Evolutionary conservation across 768 basidiomycete genomes (phyloP).

Genomic region (Kondoa subrosea): DNA sequence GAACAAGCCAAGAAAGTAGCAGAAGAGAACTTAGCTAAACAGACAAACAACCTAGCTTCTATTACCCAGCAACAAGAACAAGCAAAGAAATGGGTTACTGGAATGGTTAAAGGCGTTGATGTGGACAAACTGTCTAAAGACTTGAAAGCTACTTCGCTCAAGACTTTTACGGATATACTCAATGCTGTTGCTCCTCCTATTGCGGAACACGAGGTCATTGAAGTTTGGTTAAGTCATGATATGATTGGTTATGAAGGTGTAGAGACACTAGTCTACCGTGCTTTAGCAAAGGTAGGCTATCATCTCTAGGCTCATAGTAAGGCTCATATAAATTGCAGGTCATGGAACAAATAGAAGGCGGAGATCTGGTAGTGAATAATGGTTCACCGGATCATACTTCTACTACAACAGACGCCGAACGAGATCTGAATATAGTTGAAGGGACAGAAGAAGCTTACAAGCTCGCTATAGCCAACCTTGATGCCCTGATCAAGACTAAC

Average conservation of each 20-base stretch:
- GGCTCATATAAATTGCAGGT: conserved; percentile 39
- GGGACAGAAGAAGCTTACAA: conserved; percentile 69
- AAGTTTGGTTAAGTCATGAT: conserved; percentile 87
- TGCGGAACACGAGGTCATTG: conserved; percentile 92
- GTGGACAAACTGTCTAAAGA: conserved; percentile 81
- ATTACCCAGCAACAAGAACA: conserved; percentile 39
- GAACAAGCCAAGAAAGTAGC: conserved; percentile 83
- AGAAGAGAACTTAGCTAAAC: conserved; percentile 51
- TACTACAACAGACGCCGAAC: conserved; percentile 29
- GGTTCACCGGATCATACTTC: conserved; percentile 49
- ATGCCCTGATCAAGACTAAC: conserved; percentile 23
- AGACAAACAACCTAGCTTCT: conserved; percentile 28
- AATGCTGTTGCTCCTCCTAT: conserved; percentile 97
- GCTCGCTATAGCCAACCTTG: conserved; percentile 51
- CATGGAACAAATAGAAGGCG: conserved; percentile 86
- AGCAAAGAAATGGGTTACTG: conserved; percentile 69
- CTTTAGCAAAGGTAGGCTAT: conserved; percentile 50
- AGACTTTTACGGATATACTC: conserved; percentile 74
- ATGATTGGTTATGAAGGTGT: conserved; percentile 94
- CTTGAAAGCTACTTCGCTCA: conserved; percentile 69
- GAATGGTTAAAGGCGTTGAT: conserved; percentile 54
- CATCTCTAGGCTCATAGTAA: background rate
- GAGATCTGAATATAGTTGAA: conserved; percentile 68
- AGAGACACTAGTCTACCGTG: conserved; percentile 80
- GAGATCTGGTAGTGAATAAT: conserved; percentile 71